Evolutionary conservation across 2,329 filamentous ascomycete species (phyloP).

Genomic region (Capronia americana): DNA sequence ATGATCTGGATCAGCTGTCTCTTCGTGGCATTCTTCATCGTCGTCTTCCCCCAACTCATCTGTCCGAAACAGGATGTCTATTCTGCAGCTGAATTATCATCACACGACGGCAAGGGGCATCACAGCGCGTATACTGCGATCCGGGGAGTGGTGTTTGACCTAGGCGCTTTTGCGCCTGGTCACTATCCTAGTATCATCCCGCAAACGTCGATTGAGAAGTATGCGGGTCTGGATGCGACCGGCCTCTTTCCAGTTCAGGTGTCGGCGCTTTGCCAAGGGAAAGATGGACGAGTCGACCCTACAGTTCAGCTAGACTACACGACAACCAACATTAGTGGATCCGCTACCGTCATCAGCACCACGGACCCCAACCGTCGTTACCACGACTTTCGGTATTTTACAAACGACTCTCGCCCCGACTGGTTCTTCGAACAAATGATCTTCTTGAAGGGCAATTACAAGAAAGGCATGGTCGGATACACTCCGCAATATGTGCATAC

Average conservation of each 20-base stretch:
- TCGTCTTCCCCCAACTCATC: slow-evolving; percentile 83
- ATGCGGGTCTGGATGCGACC: slow-evolving; percentile 87
- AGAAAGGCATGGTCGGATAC: slow-evolving; percentile 87
- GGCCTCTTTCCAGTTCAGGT: slow-evolving; percentile 92
- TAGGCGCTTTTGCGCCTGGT: slow-evolving; percentile 71
- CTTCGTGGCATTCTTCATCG: slow-evolving; percentile 83
- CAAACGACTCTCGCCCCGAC: slow-evolving; percentile 80
- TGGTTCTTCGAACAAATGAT: slow-evolving; percentile 94
- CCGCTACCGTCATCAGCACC: slow-evolving; percentile 67
- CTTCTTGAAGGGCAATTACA: slow-evolving; percentile 76
- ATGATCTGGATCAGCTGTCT: slow-evolving; percentile 90
- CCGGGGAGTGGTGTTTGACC: slow-evolving; percentile 86
- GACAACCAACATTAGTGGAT: slow-evolving; percentile 74
- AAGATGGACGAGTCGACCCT: slow-evolving; percentile 68
- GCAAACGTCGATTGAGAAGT: slow-evolving; percentile 71
- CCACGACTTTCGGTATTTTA: slow-evolving; percentile 90
- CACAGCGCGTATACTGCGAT: slow-evolving; percentile 75
- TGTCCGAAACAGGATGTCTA: slow-evolving; percentile 92
- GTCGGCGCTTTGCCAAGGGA: slow-evolving; percentile 84
- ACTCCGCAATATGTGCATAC: slow-evolving; percentile 76
- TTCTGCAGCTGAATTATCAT: slow-evolving; percentile 75
- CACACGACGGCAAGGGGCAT: slow-evolving; percentile 73
- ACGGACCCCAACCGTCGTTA: slow-evolving; percentile 78
- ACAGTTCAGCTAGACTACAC: slow-evolving; percentile 86
- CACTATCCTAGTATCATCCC: slow-evolving; percentile 78